These are phyloP conservation scores for Fusarium miscanthi DNA, from an alignment of 2,329 filamentous ascomycete species.

Conservation along the genomic window DNA sequence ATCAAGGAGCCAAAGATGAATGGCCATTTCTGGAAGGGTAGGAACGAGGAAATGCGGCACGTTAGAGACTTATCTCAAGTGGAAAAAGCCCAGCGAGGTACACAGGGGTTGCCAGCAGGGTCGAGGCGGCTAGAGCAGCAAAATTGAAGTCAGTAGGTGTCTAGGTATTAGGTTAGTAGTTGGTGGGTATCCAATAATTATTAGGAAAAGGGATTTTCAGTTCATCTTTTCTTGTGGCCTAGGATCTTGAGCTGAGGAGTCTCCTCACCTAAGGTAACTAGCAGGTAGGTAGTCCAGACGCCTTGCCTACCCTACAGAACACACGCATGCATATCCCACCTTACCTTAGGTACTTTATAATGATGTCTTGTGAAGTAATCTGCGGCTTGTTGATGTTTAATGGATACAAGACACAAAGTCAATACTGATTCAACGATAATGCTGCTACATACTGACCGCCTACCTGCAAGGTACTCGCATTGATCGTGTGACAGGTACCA, in stretches of 20 bases:
- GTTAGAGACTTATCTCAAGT: background rate
- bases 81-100: background rate
- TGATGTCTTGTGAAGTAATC: background rate
- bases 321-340: background rate
- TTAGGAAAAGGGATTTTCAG: background rate
- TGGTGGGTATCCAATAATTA: background rate
- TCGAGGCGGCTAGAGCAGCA: background rate
- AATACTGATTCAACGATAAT: background rate
- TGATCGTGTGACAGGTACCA: background rate
- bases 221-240: background rate
- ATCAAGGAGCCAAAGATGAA: slow-evolving; percentile 3
- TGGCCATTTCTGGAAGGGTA: background rate
- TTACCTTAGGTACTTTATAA: background rate
- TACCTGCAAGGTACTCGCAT: background rate
- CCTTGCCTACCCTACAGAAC: background rate
- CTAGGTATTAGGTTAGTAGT: background rate
- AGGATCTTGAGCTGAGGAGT: slow-evolving; percentile 8
- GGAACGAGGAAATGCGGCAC: background rate
- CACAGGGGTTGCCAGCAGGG: background rate
- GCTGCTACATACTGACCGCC: background rate
- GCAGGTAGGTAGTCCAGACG: background rate
- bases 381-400: background rate
- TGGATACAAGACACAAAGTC: background rate
- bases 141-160: background rate
- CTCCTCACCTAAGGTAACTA: background rate